Conservation (phyloP, 148 eudicot species). For the Chenopodium formosanum region DNA sequence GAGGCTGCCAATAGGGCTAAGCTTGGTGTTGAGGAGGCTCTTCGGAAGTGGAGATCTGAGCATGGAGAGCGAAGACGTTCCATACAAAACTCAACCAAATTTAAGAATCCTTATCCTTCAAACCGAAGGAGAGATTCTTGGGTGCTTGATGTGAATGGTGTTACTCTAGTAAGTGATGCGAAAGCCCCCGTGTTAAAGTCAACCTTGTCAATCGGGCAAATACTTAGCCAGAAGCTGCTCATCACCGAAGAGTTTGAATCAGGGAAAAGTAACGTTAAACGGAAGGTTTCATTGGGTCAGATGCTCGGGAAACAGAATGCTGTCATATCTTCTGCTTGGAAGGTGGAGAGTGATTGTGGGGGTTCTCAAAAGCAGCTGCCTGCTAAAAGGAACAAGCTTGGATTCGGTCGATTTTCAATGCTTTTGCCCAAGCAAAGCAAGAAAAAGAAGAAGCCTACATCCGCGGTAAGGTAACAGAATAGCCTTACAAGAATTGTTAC, state of each 20-base stretch:
- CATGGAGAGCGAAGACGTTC: conserved; percentile 69
- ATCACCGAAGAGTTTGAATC: conserved; percentile 70
- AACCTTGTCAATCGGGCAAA: conserved; percentile 86
- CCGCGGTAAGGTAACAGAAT: conserved; percentile 29
- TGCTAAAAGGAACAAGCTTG: conserved; percentile 80
- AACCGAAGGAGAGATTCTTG: conserved; percentile 40
- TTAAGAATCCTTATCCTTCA: conserved; percentile 60
- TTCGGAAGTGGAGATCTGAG: conserved; percentile 87
- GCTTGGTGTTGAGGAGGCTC: conserved; percentile 82
- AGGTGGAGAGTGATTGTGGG: conserved; percentile 39
- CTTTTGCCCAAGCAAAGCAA: conserved; percentile 64
- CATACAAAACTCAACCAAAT: conserved; percentile 57
- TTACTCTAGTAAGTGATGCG: conserved; percentile 36
- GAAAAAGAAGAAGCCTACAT: conserved; percentile 61
- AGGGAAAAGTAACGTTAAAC: conserved; percentile 37
- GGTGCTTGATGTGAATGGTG: conserved; percentile 58
- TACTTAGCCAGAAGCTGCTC: conserved; percentile 80
- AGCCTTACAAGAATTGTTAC: background rate
- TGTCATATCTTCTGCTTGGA: conserved; percentile 34
- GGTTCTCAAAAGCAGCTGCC: conserved; percentile 35
- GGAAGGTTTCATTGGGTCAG: conserved; percentile 71
- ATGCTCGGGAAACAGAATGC: conserved; percentile 65
- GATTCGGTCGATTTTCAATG: conserved; percentile 64
- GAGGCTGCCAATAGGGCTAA: conserved; percentile 68
- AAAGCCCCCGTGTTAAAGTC: conserved; percentile 50